A percentile compares a stretch with the other conserved stretches of the same genome.
Conservation (phyloP, 2,329 filamentous ascomycete genomes). For the Fusarium sp. region DNA sequence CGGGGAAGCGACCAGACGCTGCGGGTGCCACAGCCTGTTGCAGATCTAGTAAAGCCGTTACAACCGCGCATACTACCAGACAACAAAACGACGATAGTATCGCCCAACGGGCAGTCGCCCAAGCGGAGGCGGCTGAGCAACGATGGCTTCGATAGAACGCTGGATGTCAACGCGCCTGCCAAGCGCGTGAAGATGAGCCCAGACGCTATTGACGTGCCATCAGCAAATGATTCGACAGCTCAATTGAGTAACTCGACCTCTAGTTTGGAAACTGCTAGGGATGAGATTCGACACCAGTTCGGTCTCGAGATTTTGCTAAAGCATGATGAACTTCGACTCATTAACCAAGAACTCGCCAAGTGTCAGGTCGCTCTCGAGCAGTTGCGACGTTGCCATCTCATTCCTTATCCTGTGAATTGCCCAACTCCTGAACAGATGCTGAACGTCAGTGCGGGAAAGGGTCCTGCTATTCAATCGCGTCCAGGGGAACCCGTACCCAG, state of each 20-base stretch:
- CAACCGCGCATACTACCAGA: conserved; percentile 47
- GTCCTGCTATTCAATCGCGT: conserved; percentile 70
- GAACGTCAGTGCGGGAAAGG: conserved; percentile 77
- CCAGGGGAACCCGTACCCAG: conserved; percentile 72
- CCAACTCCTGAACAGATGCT: conserved; percentile 73
- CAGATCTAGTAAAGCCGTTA: conserved; percentile 44
- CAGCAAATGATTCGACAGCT: conserved; percentile 32
- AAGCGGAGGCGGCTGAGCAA: conserved; percentile 54
- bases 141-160: conserved; percentile 45
- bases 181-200: conserved; percentile 56
- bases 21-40: conserved; percentile 55
- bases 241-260: conserved; percentile 33
- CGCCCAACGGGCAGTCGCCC: conserved; percentile 44
- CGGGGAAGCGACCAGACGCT: conserved; percentile 64
- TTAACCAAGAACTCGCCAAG: conserved; percentile 96
- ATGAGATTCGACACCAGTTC: conserved; percentile 85
- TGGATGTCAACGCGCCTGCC: conserved; percentile 41
- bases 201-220: conserved; percentile 37
- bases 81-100: conserved; percentile 40
- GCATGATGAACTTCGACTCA: conserved; percentile 91
- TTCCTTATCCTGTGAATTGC: conserved; percentile 82
- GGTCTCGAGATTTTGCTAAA: conserved; percentile 92
- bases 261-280: conserved; percentile 65
- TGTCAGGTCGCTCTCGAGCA: conserved; percentile 94
- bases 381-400: conserved; percentile 88